phyloP scores from a whole-genome alignment of 805 yeast genomes.

The Candida pini region DNA sequence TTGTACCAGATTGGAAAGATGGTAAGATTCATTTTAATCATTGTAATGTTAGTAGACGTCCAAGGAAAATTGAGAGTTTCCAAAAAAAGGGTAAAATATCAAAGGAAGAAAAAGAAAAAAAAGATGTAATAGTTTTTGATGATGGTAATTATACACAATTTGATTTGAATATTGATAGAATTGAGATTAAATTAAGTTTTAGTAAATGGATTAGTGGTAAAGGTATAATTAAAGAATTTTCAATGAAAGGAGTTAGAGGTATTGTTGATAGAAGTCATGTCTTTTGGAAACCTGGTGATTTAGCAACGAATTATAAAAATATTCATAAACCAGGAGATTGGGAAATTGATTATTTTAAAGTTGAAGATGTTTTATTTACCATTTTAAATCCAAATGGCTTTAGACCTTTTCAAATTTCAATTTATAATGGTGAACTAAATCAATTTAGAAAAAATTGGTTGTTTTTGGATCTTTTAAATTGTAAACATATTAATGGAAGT shows the following conservation, averaged over 20 bases:
- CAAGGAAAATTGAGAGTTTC: slow-evolving; percentile 37
- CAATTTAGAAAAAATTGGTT: slow-evolving; percentile 88
- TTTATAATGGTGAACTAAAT: slow-evolving; percentile 81
- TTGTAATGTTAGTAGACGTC: slow-evolving; percentile 82
- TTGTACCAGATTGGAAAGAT: slow-evolving; percentile 89
- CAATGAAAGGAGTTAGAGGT: slow-evolving; percentile 83
- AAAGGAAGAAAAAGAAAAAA: background rate
- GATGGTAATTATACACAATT: slow-evolving; percentile 97
- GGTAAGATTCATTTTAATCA: slow-evolving; percentile 80
- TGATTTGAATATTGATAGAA: slow-evolving; percentile 83
- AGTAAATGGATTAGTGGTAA: slow-evolving; percentile 84
- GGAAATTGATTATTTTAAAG: slow-evolving; percentile 74
- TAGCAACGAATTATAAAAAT: slow-evolving; percentile 75
- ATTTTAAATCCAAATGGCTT: slow-evolving; percentile 75
- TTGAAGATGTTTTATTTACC: slow-evolving; percentile 83
- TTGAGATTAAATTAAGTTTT: slow-evolving; percentile 74
- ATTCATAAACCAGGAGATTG: slow-evolving; percentile 82
- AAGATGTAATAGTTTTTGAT: slow-evolving; percentile 34
- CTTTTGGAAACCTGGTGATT: slow-evolving; percentile 73
- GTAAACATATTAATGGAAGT: slow-evolving; percentile 80
- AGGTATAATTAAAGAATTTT: slow-evolving; percentile 79
- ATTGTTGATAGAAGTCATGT: slow-evolving; percentile 89
- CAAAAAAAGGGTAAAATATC: slow-evolving; percentile 25
- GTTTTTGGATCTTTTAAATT: slow-evolving; percentile 79
- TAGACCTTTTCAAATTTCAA: slow-evolving; percentile 79